Evolutionary conservation across 768 basidiomycete species (phyloP), one percentile per base, ranked within the genome.

Genomic region (Lepiota brunneoincarnata): DNA sequence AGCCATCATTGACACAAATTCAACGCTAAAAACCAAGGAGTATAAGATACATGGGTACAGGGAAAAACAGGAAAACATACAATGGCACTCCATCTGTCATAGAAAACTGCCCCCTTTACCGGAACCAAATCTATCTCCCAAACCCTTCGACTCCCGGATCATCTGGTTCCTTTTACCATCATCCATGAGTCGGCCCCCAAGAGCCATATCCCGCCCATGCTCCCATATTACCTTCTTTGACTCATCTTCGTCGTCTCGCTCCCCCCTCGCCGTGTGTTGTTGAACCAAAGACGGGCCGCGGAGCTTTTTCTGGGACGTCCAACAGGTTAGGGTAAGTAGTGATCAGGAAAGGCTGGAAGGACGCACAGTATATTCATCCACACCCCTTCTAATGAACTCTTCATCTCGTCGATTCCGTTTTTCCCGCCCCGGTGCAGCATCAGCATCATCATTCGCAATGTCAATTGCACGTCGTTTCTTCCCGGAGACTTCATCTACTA

Each of bases 401-500:
- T 80, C 85, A 47, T 93, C 91, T 58, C 79, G 71, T 62, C 73
- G 79, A 55, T 81, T 76, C 58, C 82, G 74, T 70, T 86, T 88
- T 58, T 71, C 76, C 21, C 76, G 78, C 4, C 66, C 63, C 6
- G 54, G 20, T 26, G 71, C 74, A 5, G 72, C 72, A 3, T 75
- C 78, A 0, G 69, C 74, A 17, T 66, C 78, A 4, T 64, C 76
- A 4, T 63, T 68, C 15, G 75, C 77, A 0, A 73, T 72, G 53
- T 89, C 86, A 21, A 67, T 79, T 3, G 84, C 87, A 17, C 87
- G 81, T 54, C 89, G 80, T 62, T 91, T 89, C 71, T 91, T 93
- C 38, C 97, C 96, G n/a, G 86, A 80, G 1, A 97, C 87, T 68
- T 99, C 96, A 64, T 98, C 96, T 1, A 86, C 85, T n/a, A 98